Percentiles rank a stretch among this genome's conserved stretches.
phyloP scores from a whole-genome alignment of 345 rosid genomes.

The Murraya koenigii region DNA sequence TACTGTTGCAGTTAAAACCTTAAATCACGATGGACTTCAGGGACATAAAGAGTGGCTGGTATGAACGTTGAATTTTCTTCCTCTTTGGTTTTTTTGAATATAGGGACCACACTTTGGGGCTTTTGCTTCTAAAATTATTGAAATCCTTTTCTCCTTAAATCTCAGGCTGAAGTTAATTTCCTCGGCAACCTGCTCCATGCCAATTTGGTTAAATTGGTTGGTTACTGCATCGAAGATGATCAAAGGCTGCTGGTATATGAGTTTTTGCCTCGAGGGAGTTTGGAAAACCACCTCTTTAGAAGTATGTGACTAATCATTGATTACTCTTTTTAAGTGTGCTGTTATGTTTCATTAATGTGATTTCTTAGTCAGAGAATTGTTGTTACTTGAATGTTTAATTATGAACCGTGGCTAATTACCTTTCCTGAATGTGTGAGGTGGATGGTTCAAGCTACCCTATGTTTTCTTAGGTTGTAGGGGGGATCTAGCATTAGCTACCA shows the following conservation, averaged over 20 bases:
- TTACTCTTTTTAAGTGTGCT: background rate
- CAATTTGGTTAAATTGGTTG: slow-evolving; percentile 69
- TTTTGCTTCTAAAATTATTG: background rate
- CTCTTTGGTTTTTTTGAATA: background rate
- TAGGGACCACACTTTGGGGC: background rate
- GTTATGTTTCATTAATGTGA: background rate
- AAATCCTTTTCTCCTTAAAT: slow-evolving; percentile 6
- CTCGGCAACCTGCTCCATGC: slow-evolving; percentile 77
- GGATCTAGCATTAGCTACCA: background rate
- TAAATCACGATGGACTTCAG: slow-evolving; percentile 93
- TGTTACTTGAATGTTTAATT: background rate
- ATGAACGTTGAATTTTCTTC: slow-evolving; percentile 19
- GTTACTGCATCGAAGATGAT: slow-evolving; percentile 81
- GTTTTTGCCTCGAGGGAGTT: slow-evolving; percentile 83
- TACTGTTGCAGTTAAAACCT: slow-evolving; percentile 86
- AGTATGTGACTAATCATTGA: slow-evolving; percentile 41
- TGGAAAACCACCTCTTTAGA: slow-evolving; percentile 82
- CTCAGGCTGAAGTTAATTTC: slow-evolving; percentile 76
- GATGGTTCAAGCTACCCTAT: background rate
- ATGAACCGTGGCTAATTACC: background rate
- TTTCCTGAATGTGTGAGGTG: background rate
- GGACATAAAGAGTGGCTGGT: slow-evolving; percentile 99
- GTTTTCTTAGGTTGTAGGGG: background rate
- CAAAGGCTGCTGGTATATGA: slow-evolving; percentile 71
- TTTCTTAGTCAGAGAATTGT: background rate